These are phyloP conservation scores for Elongisporangium prolatum DNA, from an alignment of 352 stramenopile species.

Conservation along the genomic window DNA sequence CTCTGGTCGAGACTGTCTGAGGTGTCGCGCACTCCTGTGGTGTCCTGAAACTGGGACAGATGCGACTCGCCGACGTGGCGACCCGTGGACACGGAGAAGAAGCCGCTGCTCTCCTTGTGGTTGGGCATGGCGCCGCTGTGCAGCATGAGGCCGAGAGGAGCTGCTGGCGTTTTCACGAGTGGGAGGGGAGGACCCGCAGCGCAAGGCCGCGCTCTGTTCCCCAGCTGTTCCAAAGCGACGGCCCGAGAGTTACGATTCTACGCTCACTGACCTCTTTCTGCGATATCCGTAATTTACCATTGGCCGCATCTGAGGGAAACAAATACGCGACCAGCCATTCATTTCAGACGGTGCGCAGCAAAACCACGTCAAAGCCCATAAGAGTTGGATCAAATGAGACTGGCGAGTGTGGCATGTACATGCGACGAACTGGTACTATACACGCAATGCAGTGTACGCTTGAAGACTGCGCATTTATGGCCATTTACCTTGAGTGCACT, in stretches of 20 bases:
- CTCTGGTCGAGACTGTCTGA: conserved; percentile 25
- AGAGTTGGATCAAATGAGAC: not conserved
- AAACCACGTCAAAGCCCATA: too few species aligned
- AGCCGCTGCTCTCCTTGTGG: conserved; percentile 22
- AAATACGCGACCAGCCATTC: not conserved
- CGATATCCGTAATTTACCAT: not conserved
- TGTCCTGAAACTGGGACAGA: conserved; percentile 9
- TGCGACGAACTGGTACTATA: not conserved
- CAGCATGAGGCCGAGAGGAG: not conserved
- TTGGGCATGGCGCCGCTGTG: conserved; percentile 12
- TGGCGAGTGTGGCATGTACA: not conserved
- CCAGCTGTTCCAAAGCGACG: not conserved
- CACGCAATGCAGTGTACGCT: too few species aligned
- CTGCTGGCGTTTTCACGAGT: not conserved
- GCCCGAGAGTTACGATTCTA: not conserved
- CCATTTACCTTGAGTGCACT: too few species aligned
- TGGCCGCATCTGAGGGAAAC: not conserved
- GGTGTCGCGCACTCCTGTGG: conserved; percentile 16
- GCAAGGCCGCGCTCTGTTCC: not conserved
- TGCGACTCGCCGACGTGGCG: conserved; percentile 14
- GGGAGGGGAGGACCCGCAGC: not conserved
- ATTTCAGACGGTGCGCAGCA: too few species aligned
- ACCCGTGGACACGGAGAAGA: conserved; percentile 5
- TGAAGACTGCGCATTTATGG: not conserved
- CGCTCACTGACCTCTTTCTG: not conserved